Base-by-base conservation (phyloP, 2,329 filamentous ascomycete species). In the Xylariaceae sp. region DNA sequence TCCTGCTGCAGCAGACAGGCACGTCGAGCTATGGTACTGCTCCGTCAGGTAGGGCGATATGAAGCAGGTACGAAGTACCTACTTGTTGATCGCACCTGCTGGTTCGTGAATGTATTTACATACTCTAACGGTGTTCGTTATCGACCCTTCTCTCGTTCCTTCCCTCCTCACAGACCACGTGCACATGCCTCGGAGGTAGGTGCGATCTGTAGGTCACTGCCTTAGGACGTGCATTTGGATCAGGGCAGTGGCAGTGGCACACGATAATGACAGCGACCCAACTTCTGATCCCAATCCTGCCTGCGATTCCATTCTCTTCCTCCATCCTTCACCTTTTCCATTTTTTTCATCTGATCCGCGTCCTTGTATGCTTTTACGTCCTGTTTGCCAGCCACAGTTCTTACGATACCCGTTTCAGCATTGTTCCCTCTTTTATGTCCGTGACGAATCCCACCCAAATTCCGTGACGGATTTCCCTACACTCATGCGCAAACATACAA, bases 361-460 rank as follows among this genome's bases (percentile, higher is more conserved):
- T n/a, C 3, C 2, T 6, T 13, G 45, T 53, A 54, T 53, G 53
- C 7, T 18, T 47, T 9, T 23, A 37, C 35, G 17, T 62, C 35
- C 51, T 47, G 59, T 51, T 55, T 54, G 37, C 58, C 61, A 58
- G 58, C 61, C 55, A 51, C 57, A 13, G 52, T 13, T 49, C 30
- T 23, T 35, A 44, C 60, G 49, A 42, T 52, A 49, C 58, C 56
- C 55, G 55, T 59, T 6, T 11, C 44, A 52, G 42, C 55, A 53
- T 58, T 55, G 54, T 57, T 62, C 59, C 51, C 55, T 59, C 55
- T 55, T n/a, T 45, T 53, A 56, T 10, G 34, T 55, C 55, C 13
- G 52, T 23, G 30, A 60, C 50, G 53, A 54, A 59, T 47, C 53
- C 62, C 58, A 45, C 50, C 1, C 23, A 30, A 30, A 5, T 30